Evolutionary conservation across 1,139 yeast species (phyloP).

Genomic region (Suhomyces ambrosiae): DNA sequence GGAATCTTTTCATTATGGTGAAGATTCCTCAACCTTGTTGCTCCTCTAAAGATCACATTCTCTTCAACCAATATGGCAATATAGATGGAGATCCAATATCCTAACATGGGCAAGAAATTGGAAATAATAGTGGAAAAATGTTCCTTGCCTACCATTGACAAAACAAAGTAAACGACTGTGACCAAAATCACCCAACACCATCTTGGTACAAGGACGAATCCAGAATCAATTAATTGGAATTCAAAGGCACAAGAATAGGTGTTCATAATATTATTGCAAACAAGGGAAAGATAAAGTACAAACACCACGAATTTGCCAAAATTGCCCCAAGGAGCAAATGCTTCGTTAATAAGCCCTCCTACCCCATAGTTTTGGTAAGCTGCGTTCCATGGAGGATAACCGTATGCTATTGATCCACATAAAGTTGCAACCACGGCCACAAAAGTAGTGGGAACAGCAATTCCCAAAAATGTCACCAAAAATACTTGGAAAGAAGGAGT

Average conservation of each 20-base stretch:
- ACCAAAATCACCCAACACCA: constrained; percentile 29
- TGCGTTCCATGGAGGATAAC: constrained; percentile 27
- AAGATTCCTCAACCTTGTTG: constrained; percentile 11
- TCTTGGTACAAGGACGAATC: constrained; percentile 25
- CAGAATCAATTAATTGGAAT: constrained; percentile 26
- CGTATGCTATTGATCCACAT: constrained; percentile 28
- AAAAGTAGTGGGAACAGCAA: constrained; percentile 28
- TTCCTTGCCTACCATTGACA: constrained; percentile 26
- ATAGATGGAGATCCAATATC: constrained; percentile 34
- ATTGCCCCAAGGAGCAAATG: constrained; percentile 29
- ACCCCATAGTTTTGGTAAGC: constrained; percentile 26
- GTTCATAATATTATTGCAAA: constrained; percentile 41
- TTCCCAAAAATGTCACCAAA: constrained; percentile 26
- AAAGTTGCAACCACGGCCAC: constrained; percentile 27
- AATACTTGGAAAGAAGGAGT: constrained; percentile 24
- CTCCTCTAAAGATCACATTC: constrained; percentile 24
- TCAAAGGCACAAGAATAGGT: constrained; percentile 31
- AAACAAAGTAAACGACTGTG: constrained; percentile 23
- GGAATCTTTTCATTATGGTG: constrained; percentile 20
- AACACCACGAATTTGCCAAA: constrained; percentile 38
- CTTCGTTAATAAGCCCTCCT: constrained; percentile 27
- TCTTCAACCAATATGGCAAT: constrained; percentile 27
- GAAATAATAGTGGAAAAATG: constrained; percentile 27
- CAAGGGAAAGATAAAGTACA: constrained; percentile 34
- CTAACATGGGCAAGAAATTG: constrained; percentile 32